These are phyloP conservation scores for Fusarium guadeloupense DNA, from an alignment of 2,329 filamentous ascomycete genomes.

Conservation along the genomic window DNA sequence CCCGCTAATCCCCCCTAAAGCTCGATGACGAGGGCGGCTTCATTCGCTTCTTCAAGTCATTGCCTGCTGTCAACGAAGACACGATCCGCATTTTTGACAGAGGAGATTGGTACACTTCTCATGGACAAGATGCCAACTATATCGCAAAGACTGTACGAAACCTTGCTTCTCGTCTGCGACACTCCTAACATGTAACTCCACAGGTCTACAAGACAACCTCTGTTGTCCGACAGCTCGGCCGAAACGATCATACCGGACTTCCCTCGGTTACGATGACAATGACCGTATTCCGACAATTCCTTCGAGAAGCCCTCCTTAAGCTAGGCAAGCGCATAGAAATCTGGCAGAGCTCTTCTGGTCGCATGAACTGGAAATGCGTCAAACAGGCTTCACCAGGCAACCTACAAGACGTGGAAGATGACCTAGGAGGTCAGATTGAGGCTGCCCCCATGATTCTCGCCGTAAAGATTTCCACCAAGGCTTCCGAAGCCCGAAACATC, in stretches of 20 bases:
- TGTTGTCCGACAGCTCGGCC: conserved; percentile 88
- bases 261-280: conserved; percentile 95
- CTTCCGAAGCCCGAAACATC: conserved; percentile 82
- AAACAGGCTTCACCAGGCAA: conserved; percentile 97
- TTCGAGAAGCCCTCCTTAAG: conserved; percentile 92
- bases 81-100: conserved; percentile 93
- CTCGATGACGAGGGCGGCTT: conserved; percentile 98
- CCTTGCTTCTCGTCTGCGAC: background rate
- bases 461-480: conserved; percentile 91
- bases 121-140: conserved; percentile 84
- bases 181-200: conserved; percentile 1
- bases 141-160: conserved; percentile 76
- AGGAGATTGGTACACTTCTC: conserved; percentile 95
- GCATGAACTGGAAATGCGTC: conserved; percentile 89
- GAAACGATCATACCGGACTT: conserved; percentile 82
- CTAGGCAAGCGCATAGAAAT: conserved; percentile 92
- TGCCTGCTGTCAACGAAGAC: conserved; percentile 74
- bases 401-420: conserved; percentile 95
- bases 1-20: conserved; percentile 52
- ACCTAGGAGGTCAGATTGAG: conserved; percentile 86
- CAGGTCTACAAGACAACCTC: conserved; percentile 98
- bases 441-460: conserved; percentile 93
- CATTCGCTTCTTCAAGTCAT: conserved; percentile 93
- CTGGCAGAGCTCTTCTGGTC: conserved; percentile 77
- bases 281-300: conserved; percentile 94